Evolutionary conservation across 306 rosid species (phyloP), one percentile per base, ranked within the genome.

Genomic region (Arachis stenosperma): DNA sequence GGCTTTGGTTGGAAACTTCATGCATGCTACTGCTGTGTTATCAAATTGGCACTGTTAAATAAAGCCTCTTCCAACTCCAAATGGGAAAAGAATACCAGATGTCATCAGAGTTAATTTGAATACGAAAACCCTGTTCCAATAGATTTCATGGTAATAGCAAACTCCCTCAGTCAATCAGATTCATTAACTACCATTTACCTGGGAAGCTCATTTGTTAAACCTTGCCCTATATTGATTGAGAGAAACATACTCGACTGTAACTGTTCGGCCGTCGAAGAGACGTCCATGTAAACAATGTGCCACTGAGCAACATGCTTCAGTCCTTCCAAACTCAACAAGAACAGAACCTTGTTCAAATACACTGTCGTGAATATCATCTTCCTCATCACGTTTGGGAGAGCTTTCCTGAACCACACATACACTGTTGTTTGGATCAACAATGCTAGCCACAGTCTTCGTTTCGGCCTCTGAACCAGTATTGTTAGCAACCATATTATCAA

Each of bases 241-340:
- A 46, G 85, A 17, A 75, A 88, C 70, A 70, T 89, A 94, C 73
- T 87, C 92, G 61, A 91, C 91, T 33, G 84, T 75, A 64, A 91
- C 90, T 73, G 74, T 82, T 69, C 83, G 85, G 79, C 84, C 90
- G 67, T 90, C 95, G 71, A 89, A 91, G 41, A 82, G 33, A 54
- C 93, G 88, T 67, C 96, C 92, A 42, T 91, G 91, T 69, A 94
- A 81, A 87, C 86, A 83, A 67, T 88, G 96, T 29, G 98, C 99
- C 6, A 95, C 97, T 7, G 27, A 51, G 71, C 84, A 70, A 63
- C 93, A 82, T 42, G 91, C 91, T 81, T 94, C 99, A 11, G 82
- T 74, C 82, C 98, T 85, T 72, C 84, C 89, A 54, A 82, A 94
- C 87, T 94, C 98, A 47, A 94, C 99, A 69, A 91, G 78, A 79